A percentile compares a stretch with the other conserved stretches of the same genome.
Conservation (phyloP, 495 filamentous ascomycete genomes). For the Paragyromitra xinjiangensis region DNA sequence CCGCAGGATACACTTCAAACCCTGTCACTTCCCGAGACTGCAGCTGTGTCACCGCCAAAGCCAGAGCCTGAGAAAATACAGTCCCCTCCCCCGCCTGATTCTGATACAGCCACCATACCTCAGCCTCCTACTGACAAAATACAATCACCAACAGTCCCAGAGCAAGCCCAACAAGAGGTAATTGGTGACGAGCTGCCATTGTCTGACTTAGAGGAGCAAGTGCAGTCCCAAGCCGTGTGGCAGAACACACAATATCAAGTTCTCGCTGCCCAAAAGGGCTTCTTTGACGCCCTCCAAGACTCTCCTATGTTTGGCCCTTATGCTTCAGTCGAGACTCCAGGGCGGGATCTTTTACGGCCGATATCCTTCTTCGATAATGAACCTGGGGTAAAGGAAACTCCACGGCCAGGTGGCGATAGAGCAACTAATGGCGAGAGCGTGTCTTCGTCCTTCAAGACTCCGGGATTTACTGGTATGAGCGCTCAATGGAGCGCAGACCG, state of each 20-base stretch:
- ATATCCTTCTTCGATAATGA: conserved; percentile 40
- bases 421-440: not conserved
- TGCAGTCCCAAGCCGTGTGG: conserved; percentile 32
- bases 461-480: conserved; percentile 17
- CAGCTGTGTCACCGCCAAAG: not conserved
- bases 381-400: conserved; percentile 12
- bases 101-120: not conserved
- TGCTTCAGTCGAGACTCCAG: conserved; percentile 33
- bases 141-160: not conserved
- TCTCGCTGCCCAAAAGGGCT: conserved; percentile 43
- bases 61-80: conserved; percentile 8
- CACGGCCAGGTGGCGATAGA: conserved; percentile 13
- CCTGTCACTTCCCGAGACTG: not conserved
- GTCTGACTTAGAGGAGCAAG: conserved; percentile 1
- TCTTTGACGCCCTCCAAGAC: conserved; percentile 50
- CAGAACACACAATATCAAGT: conserved; percentile 47
- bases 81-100: not conserved
- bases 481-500: conserved; percentile 1
- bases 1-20: not conserved
- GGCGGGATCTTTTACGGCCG: conserved; percentile 34
- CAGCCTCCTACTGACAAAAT: not conserved
- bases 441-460: conserved; percentile 33
- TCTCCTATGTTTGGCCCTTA: conserved; percentile 33
- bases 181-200: not conserved
- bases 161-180: not conserved